Percentiles rank a stretch among this genome's conserved stretches.
These are phyloP conservation scores for Durotheca rogersii DNA, from an alignment of 495 filamentous ascomycete genomes.

Conservation along the genomic window DNA sequence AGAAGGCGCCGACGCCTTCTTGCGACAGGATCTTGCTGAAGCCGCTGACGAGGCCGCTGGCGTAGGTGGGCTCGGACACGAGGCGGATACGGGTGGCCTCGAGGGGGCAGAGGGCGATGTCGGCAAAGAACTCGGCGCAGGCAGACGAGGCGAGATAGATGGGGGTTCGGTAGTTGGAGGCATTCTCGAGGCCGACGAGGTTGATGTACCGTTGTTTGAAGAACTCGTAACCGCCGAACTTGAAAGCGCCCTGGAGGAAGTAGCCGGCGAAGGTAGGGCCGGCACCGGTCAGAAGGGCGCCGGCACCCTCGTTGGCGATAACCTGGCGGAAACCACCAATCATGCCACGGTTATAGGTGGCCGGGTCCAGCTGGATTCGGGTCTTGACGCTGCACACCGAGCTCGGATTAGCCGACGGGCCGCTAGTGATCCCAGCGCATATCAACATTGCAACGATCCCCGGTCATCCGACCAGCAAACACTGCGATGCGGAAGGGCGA, in stretches of 20 bases:
- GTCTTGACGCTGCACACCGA: slow-evolving; percentile 78
- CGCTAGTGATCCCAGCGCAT: slow-evolving; percentile 4
- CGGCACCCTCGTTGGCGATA: slow-evolving; percentile 79
- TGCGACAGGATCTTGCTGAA: slow-evolving; percentile 82
- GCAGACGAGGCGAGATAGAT: slow-evolving; percentile 87
- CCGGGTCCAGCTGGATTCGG: slow-evolving; percentile 88
- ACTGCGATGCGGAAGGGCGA: background rate
- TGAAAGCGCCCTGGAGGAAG: slow-evolving; percentile 93
- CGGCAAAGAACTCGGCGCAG: slow-evolving; percentile 87
- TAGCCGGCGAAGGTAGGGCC: slow-evolving; percentile 88
- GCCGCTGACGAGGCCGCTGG: slow-evolving; percentile 75
- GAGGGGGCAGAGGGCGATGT: slow-evolving; percentile 90
- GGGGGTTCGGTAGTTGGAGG: slow-evolving; percentile 80
- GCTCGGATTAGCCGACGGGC: slow-evolving; percentile 18
- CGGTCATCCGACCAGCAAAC: background rate
- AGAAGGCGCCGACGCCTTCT: slow-evolving; percentile 88
- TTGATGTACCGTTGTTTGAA: slow-evolving; percentile 95
- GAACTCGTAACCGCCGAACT: slow-evolving; percentile 93
- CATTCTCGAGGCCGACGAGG: slow-evolving; percentile 73
- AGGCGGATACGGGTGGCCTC: slow-evolving; percentile 95
- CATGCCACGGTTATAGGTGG: slow-evolving; percentile 85
- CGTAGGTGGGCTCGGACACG: slow-evolving; percentile 86
- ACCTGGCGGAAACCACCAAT: slow-evolving; percentile 86
- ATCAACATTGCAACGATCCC: too few species aligned
- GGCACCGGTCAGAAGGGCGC: slow-evolving; percentile 82